phyloP scores from a whole-genome alignment of 495 filamentous ascomycete species.

The Xylaria cubensis region DNA sequence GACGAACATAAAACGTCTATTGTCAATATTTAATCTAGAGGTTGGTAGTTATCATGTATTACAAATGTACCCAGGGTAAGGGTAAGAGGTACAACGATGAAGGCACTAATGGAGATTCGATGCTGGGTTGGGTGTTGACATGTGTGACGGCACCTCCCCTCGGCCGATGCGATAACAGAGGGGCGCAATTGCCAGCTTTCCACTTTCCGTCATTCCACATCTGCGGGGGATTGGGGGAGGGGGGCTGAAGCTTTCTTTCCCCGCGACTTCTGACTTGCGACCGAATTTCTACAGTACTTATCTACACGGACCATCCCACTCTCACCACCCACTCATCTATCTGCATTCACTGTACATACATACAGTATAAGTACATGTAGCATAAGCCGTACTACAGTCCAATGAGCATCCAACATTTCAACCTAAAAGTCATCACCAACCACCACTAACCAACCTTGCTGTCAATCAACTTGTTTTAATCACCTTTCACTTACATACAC shows the following conservation, averaged over 20 bases:
- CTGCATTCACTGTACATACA: not conserved
- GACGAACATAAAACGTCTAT: not conserved
- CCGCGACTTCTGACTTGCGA: not conserved
- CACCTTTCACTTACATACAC: not conserved
- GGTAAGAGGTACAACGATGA: not conserved
- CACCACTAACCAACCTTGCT: not conserved
- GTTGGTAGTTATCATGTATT: no score
- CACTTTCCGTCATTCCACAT: constrained; percentile 9
- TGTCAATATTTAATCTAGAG: not conserved
- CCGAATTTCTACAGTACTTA: not conserved
- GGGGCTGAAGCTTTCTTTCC: not conserved
- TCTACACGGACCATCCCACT: not conserved
- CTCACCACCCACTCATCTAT: not conserved
- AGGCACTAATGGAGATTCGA: constrained; percentile 3
- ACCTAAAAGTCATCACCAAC: not conserved
- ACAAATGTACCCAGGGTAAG: no score
- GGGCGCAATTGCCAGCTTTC: not conserved
- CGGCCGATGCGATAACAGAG: constrained; percentile 5
- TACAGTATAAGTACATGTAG: not conserved
- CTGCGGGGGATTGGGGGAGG: not conserved
- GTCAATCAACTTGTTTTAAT: not conserved
- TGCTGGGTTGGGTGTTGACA: constrained; percentile 2
- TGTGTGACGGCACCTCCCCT: not conserved
- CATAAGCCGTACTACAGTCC: not conserved
- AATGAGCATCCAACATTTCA: not conserved